Conservation (phyloP, 441 rosid genomes). For the Erodium moschatum region DNA sequence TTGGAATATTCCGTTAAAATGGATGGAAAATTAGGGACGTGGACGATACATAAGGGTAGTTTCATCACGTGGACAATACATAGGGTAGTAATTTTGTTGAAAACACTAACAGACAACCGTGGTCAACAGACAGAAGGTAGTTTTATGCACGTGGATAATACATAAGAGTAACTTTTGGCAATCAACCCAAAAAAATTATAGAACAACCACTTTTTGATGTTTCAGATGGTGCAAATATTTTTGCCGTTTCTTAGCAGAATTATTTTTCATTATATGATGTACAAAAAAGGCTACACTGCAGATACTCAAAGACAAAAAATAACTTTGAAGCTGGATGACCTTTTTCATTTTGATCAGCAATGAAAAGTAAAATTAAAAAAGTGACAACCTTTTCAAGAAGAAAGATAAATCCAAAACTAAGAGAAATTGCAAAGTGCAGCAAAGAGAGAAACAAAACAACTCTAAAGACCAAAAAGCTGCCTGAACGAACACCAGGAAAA, state of each 20-base stretch:
- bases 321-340: background rate
- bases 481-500: background rate
- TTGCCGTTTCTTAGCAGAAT: background rate
- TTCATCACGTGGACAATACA: too few relatives aligned
- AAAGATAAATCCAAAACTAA: background rate
- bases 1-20: too few relatives aligned
- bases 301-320: background rate
- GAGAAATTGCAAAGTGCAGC: background rate
- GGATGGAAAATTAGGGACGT: too few relatives aligned
- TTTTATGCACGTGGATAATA: too few relatives aligned
- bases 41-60: too few relatives aligned
- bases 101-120: too few relatives aligned
- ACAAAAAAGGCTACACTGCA: background rate
- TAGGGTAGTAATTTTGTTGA: too few relatives aligned
- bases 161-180: too few relatives aligned
- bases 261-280: background rate
- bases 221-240: slow-evolving; percentile 4
- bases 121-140: too few relatives aligned
- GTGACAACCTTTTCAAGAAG: background rate
- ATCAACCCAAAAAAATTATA: background rate
- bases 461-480: background rate
- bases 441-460: background rate
- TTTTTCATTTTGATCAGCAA: background rate
- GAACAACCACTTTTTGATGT: background rate
- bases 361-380: background rate